Percentiles rank a stretch among this genome's conserved stretches.
Conservation (phyloP, 257 asterid species). For the Schizonepeta tenuifolia region DNA sequence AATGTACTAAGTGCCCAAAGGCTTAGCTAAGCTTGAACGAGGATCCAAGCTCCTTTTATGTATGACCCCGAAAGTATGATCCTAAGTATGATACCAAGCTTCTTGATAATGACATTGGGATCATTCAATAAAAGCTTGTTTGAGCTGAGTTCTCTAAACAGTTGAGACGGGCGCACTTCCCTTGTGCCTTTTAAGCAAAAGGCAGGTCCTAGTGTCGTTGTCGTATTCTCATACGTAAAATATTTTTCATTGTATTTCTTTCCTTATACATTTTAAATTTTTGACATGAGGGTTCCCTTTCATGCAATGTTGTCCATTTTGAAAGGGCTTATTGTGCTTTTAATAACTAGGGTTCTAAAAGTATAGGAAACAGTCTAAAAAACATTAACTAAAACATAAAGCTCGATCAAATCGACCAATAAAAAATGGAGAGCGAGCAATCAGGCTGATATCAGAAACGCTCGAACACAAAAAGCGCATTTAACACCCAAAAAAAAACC, state of each 20-base stretch:
- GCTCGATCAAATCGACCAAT: background rate
- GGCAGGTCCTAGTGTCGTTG: background rate
- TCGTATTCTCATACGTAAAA: background rate
- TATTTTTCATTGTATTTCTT: too few species aligned
- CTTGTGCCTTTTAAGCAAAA: background rate
- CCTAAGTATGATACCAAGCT: too few species aligned
- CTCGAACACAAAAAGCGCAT: background rate
- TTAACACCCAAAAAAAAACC: background rate
- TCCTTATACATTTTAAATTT: too few species aligned
- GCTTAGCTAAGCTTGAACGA: background rate
- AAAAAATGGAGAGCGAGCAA: background rate
- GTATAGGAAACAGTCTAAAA: background rate
- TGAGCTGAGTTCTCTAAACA: background rate
- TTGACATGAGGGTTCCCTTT: too few species aligned
- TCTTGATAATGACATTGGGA: background rate
- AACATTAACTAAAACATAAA: background rate
- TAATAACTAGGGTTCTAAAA: background rate
- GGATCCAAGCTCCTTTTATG: too few species aligned
- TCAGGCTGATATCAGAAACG: background rate
- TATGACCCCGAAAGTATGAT: too few species aligned
- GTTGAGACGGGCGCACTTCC: too few species aligned
- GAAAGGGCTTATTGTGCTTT: background rate
- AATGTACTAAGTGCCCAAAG: constrained; percentile 1
- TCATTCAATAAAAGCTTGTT: background rate
- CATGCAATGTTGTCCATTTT: too few species aligned